Evolutionary conservation across 2,329 filamentous ascomycete genomes (phyloP).

Genomic region (Neopestalotiopsis sp.): DNA sequence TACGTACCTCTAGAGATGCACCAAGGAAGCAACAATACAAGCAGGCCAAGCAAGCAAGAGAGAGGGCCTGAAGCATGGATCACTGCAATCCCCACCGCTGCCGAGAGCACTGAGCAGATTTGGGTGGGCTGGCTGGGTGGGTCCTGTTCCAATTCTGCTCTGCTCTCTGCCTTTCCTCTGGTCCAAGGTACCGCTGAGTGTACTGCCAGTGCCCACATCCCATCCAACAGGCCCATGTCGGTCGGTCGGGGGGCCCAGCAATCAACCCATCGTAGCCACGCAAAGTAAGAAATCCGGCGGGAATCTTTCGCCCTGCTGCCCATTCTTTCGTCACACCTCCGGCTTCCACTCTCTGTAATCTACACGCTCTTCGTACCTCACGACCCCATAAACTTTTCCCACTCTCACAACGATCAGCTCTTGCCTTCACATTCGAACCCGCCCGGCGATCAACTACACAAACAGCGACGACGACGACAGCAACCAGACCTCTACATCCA

Average conservation of each 20-base stretch:
- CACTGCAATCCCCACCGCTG: neutral
- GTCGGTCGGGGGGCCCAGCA: neutral
- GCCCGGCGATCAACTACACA: neutral
- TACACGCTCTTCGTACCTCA: neutral
- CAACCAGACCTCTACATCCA: neutral
- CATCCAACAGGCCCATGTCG: neutral
- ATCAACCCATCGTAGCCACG: neutral
- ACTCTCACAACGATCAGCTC: constrained; percentile 1
- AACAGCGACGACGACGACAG: neutral
- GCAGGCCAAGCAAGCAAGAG: neutral
- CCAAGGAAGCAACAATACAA: neutral
- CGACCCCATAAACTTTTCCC: neutral
- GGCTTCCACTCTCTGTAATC: neutral
- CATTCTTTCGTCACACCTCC: constrained; percentile 15
- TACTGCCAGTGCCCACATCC: neutral
- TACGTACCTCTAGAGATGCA: neutral
- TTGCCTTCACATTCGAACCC: neutral
- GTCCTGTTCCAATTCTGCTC: no score
- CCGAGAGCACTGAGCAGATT: constrained; percentile 1
- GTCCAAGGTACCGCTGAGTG: neutral
- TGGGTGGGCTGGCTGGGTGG: neutral
- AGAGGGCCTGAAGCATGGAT: neutral
- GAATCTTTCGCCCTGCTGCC: constrained; percentile 12
- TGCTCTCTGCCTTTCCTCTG: neutral
- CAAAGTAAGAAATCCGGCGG: constrained; percentile 1